Conservation (phyloP, 176 grass and related monocot genomes). For the Musa schizocarpa region DNA sequence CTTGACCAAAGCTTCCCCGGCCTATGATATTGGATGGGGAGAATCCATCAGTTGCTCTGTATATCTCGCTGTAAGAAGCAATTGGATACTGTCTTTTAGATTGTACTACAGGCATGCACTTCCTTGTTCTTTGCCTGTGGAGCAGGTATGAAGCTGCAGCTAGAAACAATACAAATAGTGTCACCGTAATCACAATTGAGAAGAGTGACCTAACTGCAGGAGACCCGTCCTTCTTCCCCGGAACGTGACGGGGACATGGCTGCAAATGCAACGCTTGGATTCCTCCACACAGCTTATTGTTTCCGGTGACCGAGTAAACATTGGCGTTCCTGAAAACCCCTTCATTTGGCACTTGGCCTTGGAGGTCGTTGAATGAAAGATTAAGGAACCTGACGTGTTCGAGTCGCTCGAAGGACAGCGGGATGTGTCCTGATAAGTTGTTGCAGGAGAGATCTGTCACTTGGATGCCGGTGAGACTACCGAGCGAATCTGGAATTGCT, state of each 20-base stretch:
- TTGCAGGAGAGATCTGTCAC: not conserved
- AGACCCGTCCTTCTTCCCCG: not conserved
- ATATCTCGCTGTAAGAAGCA: not conserved
- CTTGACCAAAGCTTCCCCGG: not conserved
- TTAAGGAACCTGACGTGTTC: too few relatives aligned
- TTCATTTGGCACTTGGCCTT: too few relatives aligned
- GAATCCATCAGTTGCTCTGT: not conserved
- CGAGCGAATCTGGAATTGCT: conserved; percentile 19
- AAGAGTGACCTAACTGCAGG: too few relatives aligned
- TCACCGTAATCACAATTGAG: too few relatives aligned
- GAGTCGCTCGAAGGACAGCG: too few relatives aligned
- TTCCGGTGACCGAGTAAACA: not conserved
- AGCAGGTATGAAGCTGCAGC: too few relatives aligned
- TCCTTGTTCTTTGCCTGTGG: too few relatives aligned
- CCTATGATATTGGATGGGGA: not conserved
- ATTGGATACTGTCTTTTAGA: not conserved
- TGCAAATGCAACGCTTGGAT: not conserved
- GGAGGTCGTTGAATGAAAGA: too few relatives aligned
- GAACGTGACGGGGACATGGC: not conserved
- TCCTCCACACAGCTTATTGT: not conserved
- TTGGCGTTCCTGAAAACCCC: not conserved
- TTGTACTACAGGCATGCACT: not conserved
- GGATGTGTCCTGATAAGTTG: too few relatives aligned
- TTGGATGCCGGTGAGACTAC: conserved; percentile 21
- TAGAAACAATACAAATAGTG: too few relatives aligned